Conservation (phyloP, 257 asterid species). For the Striga asiatica region DNA sequence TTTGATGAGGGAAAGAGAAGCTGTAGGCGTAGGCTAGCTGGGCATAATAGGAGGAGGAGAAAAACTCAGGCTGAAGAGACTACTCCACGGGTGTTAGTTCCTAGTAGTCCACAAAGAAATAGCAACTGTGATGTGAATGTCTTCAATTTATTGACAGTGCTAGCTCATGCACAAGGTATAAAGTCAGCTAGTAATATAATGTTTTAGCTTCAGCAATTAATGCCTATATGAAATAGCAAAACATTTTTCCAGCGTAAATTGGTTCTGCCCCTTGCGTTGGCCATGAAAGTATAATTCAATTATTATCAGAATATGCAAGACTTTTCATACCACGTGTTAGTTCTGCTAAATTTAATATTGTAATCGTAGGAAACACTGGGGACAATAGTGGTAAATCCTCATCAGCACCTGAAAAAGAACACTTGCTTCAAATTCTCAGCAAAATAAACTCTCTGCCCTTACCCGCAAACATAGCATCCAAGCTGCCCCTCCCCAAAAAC, state of each 20-base stretch:
- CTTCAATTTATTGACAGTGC: constrained; percentile 46
- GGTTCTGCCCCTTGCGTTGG: not conserved
- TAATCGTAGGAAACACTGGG: constrained; percentile 38
- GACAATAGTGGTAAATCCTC: constrained; percentile 29
- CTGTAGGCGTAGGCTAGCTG: constrained; percentile 90
- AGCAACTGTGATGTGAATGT: constrained; percentile 38
- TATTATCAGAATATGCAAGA: not conserved
- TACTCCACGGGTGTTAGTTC: constrained; percentile 29
- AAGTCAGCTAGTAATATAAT: not conserved
- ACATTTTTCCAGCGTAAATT: not conserved
- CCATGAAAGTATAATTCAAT: not conserved
- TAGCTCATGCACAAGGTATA: constrained; percentile 63
- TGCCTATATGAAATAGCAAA: not conserved
- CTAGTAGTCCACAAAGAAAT: constrained; percentile 27
- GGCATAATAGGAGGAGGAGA: constrained; percentile 85
- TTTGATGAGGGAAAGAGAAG: constrained; percentile 96
- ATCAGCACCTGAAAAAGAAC: constrained; percentile 40
- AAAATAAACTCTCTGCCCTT: constrained; percentile 58
- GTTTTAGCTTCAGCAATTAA: not conserved
- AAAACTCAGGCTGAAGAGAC: constrained; percentile 74
- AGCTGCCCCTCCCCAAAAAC: constrained; percentile 12
- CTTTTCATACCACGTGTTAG: not conserved
- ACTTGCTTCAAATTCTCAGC: constrained; percentile 48
- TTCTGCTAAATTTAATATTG: not conserved
- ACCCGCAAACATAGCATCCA: constrained; percentile 37